Evolutionary conservation across 768 basidiomycete genomes (phyloP), one percentile per base, ranked within the genome.

Genomic region (Arthromyces matolae): DNA sequence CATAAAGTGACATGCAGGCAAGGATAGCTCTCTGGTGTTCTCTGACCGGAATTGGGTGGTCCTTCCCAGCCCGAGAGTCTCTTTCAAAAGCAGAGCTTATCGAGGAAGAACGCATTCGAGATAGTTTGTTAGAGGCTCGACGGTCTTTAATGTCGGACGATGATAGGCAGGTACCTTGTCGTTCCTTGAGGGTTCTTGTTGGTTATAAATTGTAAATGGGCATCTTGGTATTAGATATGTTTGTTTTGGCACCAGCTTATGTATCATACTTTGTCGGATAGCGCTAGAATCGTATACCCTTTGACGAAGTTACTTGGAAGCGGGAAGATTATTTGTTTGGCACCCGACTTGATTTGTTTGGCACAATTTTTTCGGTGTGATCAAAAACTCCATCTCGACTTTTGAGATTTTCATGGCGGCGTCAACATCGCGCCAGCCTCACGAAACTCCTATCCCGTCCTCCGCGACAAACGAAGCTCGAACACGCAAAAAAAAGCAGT

Each of bases 1-100:
- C 14, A 40, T 34, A 33, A 24, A 86, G 84, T 34, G 84, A 86
- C 55, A 85, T 86, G 80, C 75, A 81, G 50, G 71, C 75, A 14
- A 78, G 84, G 27, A 67, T 83, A 47, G 73, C 83, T 7, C 55
- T 84, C 7, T 86, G 84, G 84, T 77, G 75, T 56, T 84, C 83
- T 47, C 56, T 83, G 58, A 71, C 72, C 7, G 74, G 72, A 19
- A 59, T 84, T 19, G 81, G 82, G 25, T 86, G 80, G 79, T 56
- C 67, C 14, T 70, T 80, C 18, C 84, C 84, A 19, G 62, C 70
- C 6, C 75, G 80, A 42, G 84, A 84, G 42, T 78, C 82, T 8
- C 64, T 86, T 38, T 76, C 81, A 3, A 85, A 83, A 60, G 83
- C 84, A 14, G 84, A 86, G 60, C 68, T 84, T 4, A 76, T 84